Percentiles rank a stretch among this genome's conserved stretches.
These are phyloP conservation scores for Pseudogymnoascus sp. DNA, from an alignment of 2,329 filamentous ascomycete genomes.

Conservation along the genomic window DNA sequence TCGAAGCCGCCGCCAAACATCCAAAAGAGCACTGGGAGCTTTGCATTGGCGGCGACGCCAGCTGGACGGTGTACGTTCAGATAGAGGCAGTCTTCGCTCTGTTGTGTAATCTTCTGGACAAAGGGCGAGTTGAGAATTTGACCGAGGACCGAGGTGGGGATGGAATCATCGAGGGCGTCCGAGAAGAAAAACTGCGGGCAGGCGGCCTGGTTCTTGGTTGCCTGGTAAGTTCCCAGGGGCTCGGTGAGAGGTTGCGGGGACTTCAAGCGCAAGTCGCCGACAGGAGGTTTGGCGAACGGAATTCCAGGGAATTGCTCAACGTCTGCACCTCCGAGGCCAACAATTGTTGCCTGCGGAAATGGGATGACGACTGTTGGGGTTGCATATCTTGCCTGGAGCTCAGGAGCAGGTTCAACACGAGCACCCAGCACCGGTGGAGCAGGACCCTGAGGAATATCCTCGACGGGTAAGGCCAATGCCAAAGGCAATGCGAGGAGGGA, in stretches of 20 bases:
- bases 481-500: not conserved
- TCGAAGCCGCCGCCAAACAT: constrained; percentile 63
- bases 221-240: constrained; percentile 52
- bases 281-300: constrained; percentile 64
- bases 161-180: constrained; percentile 33
- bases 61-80: constrained; percentile 51
- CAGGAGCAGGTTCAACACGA: not conserved
- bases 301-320: constrained; percentile 68
- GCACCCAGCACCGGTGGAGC: not conserved
- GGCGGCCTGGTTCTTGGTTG: constrained; percentile 47
- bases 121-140: constrained; percentile 47
- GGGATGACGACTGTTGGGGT: constrained; percentile 19
- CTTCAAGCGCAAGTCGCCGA: constrained; percentile 57
- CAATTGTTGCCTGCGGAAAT: constrained; percentile 19
- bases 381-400: constrained; percentile 2
- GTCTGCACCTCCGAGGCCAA: constrained; percentile 13
- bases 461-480: not conserved
- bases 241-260: constrained; percentile 55
- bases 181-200: constrained; percentile 68
- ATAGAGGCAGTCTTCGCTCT: constrained; percentile 57
- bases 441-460: not conserved
- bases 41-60: constrained; percentile 44
- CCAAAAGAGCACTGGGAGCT: constrained; percentile 62
- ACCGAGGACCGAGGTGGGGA: constrained; percentile 35
- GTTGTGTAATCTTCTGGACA: constrained; percentile 45